phyloP scores from a whole-genome alignment of 148 eudicot genomes.

The Limonium bicolor region DNA sequence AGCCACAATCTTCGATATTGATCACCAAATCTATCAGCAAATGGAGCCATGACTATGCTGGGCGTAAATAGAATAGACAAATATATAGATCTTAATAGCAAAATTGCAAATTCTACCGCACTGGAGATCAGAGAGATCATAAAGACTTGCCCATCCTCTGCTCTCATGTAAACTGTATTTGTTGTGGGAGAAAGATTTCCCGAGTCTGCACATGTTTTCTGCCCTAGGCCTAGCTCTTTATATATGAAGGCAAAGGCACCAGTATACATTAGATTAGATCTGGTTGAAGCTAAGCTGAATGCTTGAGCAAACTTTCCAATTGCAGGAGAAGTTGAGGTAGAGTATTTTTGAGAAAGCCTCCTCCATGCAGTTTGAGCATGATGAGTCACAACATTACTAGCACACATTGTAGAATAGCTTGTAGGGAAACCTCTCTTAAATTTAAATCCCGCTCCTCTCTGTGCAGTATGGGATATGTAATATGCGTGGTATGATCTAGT shows the following conservation, averaged over 20 bases:
- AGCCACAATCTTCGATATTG: constrained; percentile 64
- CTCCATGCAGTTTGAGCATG: constrained; percentile 70
- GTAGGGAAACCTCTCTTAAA: constrained; percentile 17
- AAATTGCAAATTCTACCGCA: constrained; percentile 36
- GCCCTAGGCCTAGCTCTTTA: constrained; percentile 42
- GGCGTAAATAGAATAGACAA: constrained; percentile 72
- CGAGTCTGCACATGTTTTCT: constrained; percentile 23
- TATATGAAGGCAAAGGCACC: constrained; percentile 46
- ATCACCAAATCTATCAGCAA: constrained; percentile 64
- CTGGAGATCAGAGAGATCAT: constrained; percentile 31
- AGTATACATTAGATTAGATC: constrained; percentile 54
- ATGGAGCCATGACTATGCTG: constrained; percentile 73
- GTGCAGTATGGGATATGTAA: constrained; percentile 9
- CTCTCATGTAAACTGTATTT: constrained; percentile 34
- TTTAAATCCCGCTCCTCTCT: constrained; percentile 10
- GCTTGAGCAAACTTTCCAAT: constrained; percentile 55
- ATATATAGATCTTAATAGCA: constrained; percentile 58
- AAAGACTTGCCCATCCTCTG: constrained; percentile 60
- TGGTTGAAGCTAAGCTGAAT: constrained; percentile 63
- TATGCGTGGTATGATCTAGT: constrained; percentile 18
- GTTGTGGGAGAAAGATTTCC: constrained; percentile 36
- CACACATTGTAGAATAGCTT: constrained; percentile 18
- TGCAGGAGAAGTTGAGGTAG: constrained; percentile 9
- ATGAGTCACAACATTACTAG: constrained; percentile 19
- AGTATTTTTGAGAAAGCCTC: constrained; percentile 22